Evolutionary conservation across 2,329 filamentous ascomycete genomes (phyloP).

Genomic region (Verticillium isaacii): DNA sequence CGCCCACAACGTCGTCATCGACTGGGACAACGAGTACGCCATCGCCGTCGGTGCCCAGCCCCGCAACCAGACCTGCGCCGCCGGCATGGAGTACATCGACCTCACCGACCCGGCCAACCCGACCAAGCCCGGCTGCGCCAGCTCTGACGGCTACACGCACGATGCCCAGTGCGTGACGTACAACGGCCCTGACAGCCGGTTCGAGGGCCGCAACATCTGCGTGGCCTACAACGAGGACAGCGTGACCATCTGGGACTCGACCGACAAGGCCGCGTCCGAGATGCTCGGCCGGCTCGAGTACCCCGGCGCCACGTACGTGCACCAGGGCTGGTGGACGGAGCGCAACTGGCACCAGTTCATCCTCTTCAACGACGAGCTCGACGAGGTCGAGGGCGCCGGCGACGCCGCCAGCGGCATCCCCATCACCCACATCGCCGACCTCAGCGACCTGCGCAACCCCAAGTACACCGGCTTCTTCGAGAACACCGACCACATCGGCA

Average conservation of each 20-base stretch:
- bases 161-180: constrained; percentile 50
- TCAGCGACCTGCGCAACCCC: constrained; percentile 32
- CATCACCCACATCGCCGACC: constrained; percentile 46
- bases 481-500: constrained; percentile 25
- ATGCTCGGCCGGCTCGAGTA: constrained; percentile 42
- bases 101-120: constrained; percentile 46
- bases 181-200: constrained; percentile 40
- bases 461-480: constrained; percentile 34
- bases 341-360: constrained; percentile 34
- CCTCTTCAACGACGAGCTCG: constrained; percentile 36
- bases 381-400: constrained; percentile 29
- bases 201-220: constrained; percentile 28
- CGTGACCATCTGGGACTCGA: constrained; percentile 38
- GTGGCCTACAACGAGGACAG: constrained; percentile 35
- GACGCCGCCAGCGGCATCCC: constrained; percentile 31
- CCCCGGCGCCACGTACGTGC: constrained; percentile 42
- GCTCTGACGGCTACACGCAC: constrained; percentile 46
- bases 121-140: constrained; percentile 42
- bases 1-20: constrained; percentile 48
- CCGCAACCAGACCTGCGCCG: constrained; percentile 31
- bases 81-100: constrained; percentile 51
- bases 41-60: constrained; percentile 37
- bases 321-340: constrained; percentile 38
- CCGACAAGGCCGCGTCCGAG: constrained; percentile 29
- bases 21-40: constrained; percentile 39